Evolutionary conservation across 495 filamentous ascomycete species (phyloP).

Genomic region (Podospora anserina): DNA sequence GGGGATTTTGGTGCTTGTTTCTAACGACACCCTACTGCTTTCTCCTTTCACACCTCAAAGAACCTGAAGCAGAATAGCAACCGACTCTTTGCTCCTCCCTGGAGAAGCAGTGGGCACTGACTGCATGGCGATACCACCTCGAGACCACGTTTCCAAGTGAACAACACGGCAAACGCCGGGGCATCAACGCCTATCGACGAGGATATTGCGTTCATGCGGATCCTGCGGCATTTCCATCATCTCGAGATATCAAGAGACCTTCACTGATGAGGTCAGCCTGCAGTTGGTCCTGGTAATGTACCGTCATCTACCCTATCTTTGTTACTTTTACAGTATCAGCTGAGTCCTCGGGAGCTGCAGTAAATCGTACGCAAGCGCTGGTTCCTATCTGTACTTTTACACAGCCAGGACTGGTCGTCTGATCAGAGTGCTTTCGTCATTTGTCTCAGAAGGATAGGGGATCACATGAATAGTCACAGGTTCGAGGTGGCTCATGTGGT

Average conservation of each 20-base stretch:
- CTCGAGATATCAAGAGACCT: constrained; percentile 1
- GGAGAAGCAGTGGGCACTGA: not conserved
- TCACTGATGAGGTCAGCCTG: constrained; percentile 27
- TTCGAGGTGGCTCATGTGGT: constrained; percentile 7
- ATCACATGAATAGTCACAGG: constrained; percentile 23
- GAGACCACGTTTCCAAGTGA: not conserved
- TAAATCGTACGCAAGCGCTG: not conserved
- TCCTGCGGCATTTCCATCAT: constrained; percentile 1
- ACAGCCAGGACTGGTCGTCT: constrained; percentile 1
- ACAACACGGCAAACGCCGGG: not conserved
- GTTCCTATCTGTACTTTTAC: not conserved
- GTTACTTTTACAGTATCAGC: not conserved
- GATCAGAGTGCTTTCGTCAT: constrained; percentile 9
- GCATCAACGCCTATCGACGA: not conserved
- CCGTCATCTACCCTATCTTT: no score
- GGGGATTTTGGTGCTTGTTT: not conserved
- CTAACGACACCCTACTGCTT: not conserved
- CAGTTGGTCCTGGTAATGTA: constrained; percentile 6
- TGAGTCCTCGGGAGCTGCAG: not conserved
- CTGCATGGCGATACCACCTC: constrained; percentile 5
- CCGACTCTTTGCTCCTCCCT: not conserved
- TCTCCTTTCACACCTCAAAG: not conserved
- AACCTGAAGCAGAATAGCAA: not conserved
- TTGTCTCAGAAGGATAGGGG: constrained; percentile 9
- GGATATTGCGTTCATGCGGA: not conserved